phyloP scores from a whole-genome alignment of 306 rosid species.

The Biancaea sappan region DNA sequence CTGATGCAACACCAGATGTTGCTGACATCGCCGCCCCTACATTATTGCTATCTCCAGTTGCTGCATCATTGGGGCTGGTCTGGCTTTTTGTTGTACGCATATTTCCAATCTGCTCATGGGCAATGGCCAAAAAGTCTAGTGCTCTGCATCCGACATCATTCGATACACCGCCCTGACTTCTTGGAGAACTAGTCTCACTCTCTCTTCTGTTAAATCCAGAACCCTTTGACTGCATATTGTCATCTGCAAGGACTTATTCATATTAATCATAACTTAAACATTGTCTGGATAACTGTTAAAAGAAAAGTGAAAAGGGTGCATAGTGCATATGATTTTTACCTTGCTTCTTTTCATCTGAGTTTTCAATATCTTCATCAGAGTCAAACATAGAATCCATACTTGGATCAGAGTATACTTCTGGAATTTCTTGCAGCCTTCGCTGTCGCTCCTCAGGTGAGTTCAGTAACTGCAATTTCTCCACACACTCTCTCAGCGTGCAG shows the following conservation, averaged over 20 bases:
- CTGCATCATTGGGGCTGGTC: constrained; percentile 39
- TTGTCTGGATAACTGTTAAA: constrained; percentile 23
- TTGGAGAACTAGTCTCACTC: constrained; percentile 49
- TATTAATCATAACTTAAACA: constrained; percentile 41
- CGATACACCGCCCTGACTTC: constrained; percentile 37
- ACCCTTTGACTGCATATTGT: constrained; percentile 43
- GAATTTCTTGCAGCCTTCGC: constrained; percentile 66
- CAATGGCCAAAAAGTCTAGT: constrained; percentile 27
- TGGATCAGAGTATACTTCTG: constrained; percentile 75
- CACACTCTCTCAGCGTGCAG: constrained; percentile 66
- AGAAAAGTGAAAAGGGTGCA: constrained; percentile 32
- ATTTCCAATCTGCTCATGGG: constrained; percentile 46
- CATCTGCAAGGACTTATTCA: constrained; percentile 60
- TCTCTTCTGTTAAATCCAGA: constrained; percentile 48
- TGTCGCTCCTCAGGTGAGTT: constrained; percentile 74
- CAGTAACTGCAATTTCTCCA: constrained; percentile 74
- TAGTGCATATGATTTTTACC: constrained; percentile 51
- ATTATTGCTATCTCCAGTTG: constrained; percentile 41
- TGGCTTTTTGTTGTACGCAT: constrained; percentile 28
- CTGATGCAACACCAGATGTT: constrained; percentile 50
- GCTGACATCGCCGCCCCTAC: constrained; percentile 45
- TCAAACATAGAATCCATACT: constrained; percentile 68
- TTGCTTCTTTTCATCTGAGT: constrained; percentile 56
- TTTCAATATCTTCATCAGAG: constrained; percentile 62
- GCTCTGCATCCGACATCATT: constrained; percentile 41